Evolutionary conservation across 441 rosid species (phyloP).

Genomic region (Flueggea neowawraea): DNA sequence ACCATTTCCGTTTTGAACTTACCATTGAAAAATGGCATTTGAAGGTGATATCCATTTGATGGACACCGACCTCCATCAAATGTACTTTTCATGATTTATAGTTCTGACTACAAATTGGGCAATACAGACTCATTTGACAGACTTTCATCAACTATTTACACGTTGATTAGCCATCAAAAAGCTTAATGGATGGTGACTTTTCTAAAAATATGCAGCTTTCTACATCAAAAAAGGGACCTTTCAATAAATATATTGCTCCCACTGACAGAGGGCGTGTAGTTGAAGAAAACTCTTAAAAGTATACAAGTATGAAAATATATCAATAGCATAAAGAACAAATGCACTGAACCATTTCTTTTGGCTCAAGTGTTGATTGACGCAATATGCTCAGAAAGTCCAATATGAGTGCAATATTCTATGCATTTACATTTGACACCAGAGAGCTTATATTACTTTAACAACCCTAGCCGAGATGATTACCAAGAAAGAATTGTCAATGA

Average conservation of each 20-base stretch:
- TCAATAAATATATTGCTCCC: constrained; percentile 13
- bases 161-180: not conserved
- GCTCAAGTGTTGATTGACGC: constrained; percentile 38
- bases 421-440: constrained; percentile 16
- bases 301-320: constrained; percentile 19
- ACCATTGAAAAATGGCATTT: constrained; percentile 10
- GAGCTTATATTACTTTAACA: constrained; percentile 16
- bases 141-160: too few species aligned
- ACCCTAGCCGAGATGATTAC: constrained; percentile 3
- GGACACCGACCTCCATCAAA: constrained; percentile 10
- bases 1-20: not conserved
- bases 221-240: constrained; percentile 14
- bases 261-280: constrained; percentile 21
- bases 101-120: not conserved
- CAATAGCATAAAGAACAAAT: constrained; percentile 26
- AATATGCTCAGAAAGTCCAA: constrained; percentile 27
- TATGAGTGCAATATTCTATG: constrained; percentile 25
- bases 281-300: constrained; percentile 24
- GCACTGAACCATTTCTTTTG: constrained; percentile 52
- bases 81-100: constrained; percentile 1
- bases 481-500: not conserved
- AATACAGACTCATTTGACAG: too few species aligned
- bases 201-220: constrained; percentile 6
- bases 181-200: constrained; percentile 10
- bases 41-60: constrained; percentile 10